Conservation (phyloP, 352 stramenopile genomes). For the Phytophthora podocarpi region DNA sequence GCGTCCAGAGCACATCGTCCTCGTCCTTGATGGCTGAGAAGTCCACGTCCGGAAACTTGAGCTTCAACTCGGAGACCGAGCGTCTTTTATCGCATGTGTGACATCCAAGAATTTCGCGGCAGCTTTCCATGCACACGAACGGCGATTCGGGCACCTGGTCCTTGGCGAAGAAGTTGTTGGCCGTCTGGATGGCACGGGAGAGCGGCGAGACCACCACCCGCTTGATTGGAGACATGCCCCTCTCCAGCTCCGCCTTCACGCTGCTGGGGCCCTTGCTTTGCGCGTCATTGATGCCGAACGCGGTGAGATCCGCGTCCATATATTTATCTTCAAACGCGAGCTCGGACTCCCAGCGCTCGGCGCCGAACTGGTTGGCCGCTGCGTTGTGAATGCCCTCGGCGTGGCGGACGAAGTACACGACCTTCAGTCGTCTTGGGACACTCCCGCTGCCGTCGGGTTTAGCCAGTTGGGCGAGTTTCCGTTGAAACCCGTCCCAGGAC, state of each 20-base stretch:
- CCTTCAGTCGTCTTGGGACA: constrained; percentile 48
- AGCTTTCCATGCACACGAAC: constrained; percentile 67
- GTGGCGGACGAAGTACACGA: constrained; percentile 81
- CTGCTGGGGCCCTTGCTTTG: constrained; percentile 42
- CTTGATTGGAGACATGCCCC: constrained; percentile 66
- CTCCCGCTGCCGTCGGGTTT: constrained; percentile 4
- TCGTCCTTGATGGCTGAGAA: constrained; percentile 63
- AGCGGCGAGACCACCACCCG: constrained; percentile 74
- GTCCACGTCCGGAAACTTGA: constrained; percentile 66
- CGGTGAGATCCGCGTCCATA: constrained; percentile 70
- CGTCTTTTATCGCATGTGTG: constrained; percentile 76
- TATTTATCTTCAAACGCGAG: constrained; percentile 61
- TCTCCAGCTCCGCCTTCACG: constrained; percentile 42
- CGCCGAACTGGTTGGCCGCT: constrained; percentile 52
- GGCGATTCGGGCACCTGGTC: constrained; percentile 33
- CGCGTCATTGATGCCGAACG: constrained; percentile 58
- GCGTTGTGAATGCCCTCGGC: constrained; percentile 78
- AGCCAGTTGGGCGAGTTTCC: constrained; percentile 24
- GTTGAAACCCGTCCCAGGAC: constrained; percentile 36
- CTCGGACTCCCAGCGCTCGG: constrained; percentile 61
- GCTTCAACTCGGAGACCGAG: constrained; percentile 43
- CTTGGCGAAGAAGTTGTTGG: constrained; percentile 55
- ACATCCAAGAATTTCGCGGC: constrained; percentile 64
- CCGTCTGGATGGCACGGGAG: constrained; percentile 31
- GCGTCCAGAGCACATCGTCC: constrained; percentile 58